phyloP scores from a whole-genome alignment of 345 rosid species.

The Pistacia vera region DNA sequence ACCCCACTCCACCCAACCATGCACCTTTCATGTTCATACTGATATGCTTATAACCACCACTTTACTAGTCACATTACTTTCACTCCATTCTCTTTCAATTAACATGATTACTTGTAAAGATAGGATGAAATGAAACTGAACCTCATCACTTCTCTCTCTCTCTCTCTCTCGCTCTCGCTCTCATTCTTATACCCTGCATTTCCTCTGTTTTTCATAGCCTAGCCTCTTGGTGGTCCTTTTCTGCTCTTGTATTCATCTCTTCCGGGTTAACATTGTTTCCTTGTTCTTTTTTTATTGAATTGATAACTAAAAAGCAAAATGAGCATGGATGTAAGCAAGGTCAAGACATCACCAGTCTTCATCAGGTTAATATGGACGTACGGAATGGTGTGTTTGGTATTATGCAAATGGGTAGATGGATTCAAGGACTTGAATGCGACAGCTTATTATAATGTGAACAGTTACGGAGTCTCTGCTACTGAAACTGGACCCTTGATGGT shows the following conservation, averaged over 20 bases:
- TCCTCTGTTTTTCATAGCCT: not conserved
- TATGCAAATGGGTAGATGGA: conserved; percentile 25
- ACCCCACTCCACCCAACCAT: not conserved
- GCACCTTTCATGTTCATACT: not conserved
- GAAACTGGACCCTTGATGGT: conserved; percentile 27
- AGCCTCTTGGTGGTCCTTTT: not conserved
- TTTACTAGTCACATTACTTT: too few species aligned
- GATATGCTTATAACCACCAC: too few species aligned
- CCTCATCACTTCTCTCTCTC: too few species aligned
- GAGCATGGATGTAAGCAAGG: not conserved
- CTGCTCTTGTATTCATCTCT: not conserved
- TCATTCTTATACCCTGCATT: not conserved
- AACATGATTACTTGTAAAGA: too few species aligned
- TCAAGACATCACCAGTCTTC: not conserved
- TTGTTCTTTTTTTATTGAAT: too few species aligned
- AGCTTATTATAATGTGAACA: not conserved
- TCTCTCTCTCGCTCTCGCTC: too few species aligned
- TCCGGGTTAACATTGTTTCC: too few species aligned
- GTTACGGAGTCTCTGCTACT: conserved; percentile 13
- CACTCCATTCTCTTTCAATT: too few species aligned
- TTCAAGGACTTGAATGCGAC: conserved; percentile 22
- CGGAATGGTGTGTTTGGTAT: conserved; percentile 18
- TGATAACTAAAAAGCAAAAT: not conserved
- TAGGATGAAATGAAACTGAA: too few species aligned
- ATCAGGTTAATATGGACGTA: not conserved